Conservation (phyloP, 768 basidiomycete genomes). For the Mycena chlorophos region DNA sequence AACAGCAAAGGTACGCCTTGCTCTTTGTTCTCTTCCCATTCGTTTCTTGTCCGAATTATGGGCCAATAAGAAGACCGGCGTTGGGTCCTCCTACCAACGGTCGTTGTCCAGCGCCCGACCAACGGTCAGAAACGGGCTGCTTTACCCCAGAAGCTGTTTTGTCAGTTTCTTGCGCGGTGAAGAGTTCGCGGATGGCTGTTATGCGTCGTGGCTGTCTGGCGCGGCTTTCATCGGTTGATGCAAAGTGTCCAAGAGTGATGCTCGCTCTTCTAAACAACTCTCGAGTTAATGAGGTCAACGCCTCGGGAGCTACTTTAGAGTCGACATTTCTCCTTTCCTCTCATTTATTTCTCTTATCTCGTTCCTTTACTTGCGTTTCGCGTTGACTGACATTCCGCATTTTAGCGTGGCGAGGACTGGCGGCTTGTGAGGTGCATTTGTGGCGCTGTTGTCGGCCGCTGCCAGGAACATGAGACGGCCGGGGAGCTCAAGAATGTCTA, state of each 20-base stretch:
- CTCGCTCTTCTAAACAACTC: conserved; percentile 84
- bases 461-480: conserved; percentile 48
- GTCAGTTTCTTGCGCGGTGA: conserved; percentile 50
- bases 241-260: conserved; percentile 83
- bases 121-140: neutral
- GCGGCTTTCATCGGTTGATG: conserved; percentile 82
- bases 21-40: conserved; percentile 9
- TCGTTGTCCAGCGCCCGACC: conserved; percentile 32
- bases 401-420: conserved; percentile 65
- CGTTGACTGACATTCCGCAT: no score
- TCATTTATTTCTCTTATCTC: conserved; percentile 12
- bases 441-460: conserved; percentile 78
- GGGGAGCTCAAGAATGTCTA: conserved; percentile 45
- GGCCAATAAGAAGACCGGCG: conserved; percentile 93
- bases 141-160: conserved; percentile 52
- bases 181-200: conserved; percentile 21
- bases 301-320: conserved; percentile 89
- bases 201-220: conserved; percentile 28
- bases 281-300: conserved; percentile 65
- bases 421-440: conserved; percentile 72
- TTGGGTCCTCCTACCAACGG: conserved; percentile 69
- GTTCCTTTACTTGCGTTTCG: no score
- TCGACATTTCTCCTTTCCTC: conserved; percentile 55
- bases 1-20: conserved; percentile 55
- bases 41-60: conserved; percentile 37